Conservation (phyloP, 2,329 filamentous ascomycete genomes). For the Nigrospora sphaerica region DNA sequence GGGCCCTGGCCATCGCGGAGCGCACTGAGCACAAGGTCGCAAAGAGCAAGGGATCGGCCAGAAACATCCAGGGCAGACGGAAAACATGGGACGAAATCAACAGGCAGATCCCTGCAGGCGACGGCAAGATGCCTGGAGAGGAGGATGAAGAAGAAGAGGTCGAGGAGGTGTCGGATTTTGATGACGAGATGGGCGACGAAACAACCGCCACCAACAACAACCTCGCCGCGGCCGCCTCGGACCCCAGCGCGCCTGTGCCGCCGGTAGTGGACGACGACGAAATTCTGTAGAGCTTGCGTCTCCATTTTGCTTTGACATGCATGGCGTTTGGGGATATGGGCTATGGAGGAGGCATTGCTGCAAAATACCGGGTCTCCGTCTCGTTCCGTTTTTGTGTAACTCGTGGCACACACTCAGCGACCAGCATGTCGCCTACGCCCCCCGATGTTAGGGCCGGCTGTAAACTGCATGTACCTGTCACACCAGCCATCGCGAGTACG, state of each 20-base stretch:
- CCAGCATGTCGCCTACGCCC: too few species aligned
- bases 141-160: constrained; percentile 9
- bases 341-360: background rate
- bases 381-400: too few species aligned
- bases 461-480: too few species aligned
- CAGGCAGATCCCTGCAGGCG: constrained; percentile 20
- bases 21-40: constrained; percentile 49
- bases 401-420: too few species aligned
- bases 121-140: constrained; percentile 4
- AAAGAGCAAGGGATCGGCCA: constrained; percentile 44
- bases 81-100: constrained; percentile 56
- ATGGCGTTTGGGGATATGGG: constrained; percentile 1
- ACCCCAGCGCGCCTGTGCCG: constrained; percentile 1
- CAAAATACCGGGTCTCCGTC: background rate
- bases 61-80: constrained; percentile 38
- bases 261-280: constrained; percentile 9
- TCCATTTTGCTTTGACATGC: constrained; percentile 1
- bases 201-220: background rate
- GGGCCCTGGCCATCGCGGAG: constrained; percentile 53
- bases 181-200: constrained; percentile 15
- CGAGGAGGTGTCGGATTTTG: constrained; percentile 10
- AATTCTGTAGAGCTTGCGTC: constrained; percentile 9
- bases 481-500: too few species aligned
- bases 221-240: background rate
- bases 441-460: too few species aligned